phyloP scores from a whole-genome alignment of 208 protist species.

The Leishmania braziliensis region DNA sequence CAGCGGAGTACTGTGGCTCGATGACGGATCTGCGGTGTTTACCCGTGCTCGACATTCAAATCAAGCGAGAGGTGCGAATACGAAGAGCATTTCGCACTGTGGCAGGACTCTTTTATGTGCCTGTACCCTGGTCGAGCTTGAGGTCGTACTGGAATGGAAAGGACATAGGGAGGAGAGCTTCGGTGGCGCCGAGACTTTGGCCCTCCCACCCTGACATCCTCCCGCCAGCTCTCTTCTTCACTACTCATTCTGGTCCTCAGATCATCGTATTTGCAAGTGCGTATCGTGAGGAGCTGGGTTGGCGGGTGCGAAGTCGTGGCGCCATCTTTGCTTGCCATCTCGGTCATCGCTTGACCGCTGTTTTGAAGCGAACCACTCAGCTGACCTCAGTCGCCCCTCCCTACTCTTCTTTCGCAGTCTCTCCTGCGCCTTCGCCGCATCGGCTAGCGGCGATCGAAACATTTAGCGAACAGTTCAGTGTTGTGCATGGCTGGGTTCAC shows the following conservation, averaged over 20 bases:
- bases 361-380: background rate
- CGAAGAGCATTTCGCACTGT: background rate
- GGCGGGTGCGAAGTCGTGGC: background rate
- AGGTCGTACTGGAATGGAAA: background rate
- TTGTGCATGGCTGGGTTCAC: background rate
- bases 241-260: background rate
- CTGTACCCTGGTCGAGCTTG: background rate
- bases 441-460: background rate
- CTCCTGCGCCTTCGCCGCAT: background rate
- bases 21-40: background rate
- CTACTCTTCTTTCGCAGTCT: background rate
- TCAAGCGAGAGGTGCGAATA: background rate
- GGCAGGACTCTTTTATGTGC: background rate
- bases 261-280: background rate
- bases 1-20: background rate
- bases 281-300: background rate
- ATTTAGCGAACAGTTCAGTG: background rate
- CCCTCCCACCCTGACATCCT: background rate
- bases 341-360: background rate
- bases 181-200: background rate
- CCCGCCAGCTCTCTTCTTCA: background rate
- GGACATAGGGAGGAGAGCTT: background rate
- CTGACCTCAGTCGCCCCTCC: background rate
- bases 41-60: background rate
- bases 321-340: background rate